These are phyloP conservation scores for Musa beccarii DNA, from an alignment of 176 grass and related monocot genomes.

Conservation along the genomic window DNA sequence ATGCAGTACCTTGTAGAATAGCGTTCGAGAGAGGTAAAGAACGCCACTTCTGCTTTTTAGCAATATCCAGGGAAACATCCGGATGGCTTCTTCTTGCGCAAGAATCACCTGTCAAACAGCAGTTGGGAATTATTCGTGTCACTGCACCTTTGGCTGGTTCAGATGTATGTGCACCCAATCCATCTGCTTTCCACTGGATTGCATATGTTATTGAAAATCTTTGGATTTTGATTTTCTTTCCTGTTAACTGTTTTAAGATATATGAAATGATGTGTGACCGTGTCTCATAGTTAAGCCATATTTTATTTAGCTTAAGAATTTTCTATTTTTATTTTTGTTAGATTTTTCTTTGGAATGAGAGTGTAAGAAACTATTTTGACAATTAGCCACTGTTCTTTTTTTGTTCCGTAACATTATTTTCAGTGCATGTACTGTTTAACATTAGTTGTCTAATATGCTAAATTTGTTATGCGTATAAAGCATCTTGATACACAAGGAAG, in stretches of 20 bases:
- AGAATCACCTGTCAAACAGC: slow-evolving; percentile 66
- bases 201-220: not conserved
- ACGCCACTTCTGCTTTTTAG: slow-evolving; percentile 77
- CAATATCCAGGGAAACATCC: slow-evolving; percentile 49
- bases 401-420: too few relatives aligned
- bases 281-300: too few relatives aligned
- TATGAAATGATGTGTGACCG: too few relatives aligned
- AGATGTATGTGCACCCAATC: slow-evolving; percentile 56
- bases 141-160: slow-evolving; percentile 79
- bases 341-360: too few relatives aligned
- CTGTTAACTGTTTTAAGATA: not conserved
- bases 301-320: too few relatives aligned
- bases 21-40: slow-evolving; percentile 99
- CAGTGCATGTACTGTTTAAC: too few relatives aligned
- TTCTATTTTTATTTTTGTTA: too few relatives aligned
- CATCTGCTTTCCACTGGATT: slow-evolving; percentile 6
- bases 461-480: too few relatives aligned
- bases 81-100: slow-evolving; percentile 96
- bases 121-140: slow-evolving; percentile 63
- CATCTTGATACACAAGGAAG: too few relatives aligned
- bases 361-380: too few relatives aligned
- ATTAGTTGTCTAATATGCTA: too few relatives aligned
- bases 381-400: too few relatives aligned
- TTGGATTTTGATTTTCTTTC: not conserved
- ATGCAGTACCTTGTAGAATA: slow-evolving; percentile 86